Percentiles rank a stretch among this genome's conserved stretches.
These are phyloP conservation scores for Dorcoceras hygrometricum DNA, from an alignment of 257 asterid species.

Conservation along the genomic window DNA sequence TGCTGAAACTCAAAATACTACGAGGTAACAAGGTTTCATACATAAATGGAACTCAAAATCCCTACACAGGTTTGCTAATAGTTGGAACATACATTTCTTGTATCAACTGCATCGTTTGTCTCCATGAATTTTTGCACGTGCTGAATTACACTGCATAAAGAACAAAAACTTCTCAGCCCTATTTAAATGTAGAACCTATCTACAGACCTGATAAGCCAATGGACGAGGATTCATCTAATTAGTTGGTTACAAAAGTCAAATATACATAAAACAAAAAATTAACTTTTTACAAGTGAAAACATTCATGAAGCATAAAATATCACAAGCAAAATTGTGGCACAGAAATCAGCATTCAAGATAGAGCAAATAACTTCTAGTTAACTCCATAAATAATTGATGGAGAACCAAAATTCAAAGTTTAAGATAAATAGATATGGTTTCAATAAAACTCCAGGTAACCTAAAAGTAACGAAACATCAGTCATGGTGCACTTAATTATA, in stretches of 20 bases:
- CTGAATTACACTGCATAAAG: conserved; percentile 74
- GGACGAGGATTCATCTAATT: not conserved
- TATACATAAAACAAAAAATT: not conserved
- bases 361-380: not conserved
- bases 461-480: conserved; percentile 17
- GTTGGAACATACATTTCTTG: conserved; percentile 66
- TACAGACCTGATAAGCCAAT: not conserved
- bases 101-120: conserved; percentile 63
- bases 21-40: conserved; percentile 7
- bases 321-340: conserved; percentile 9
- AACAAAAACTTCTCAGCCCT: conserved; percentile 25
- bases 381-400: conserved; percentile 6
- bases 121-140: conserved; percentile 85
- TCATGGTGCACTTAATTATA: not conserved
- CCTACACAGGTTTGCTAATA: conserved; percentile 23
- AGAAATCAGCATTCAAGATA: not conserved
- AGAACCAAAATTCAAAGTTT: not conserved
- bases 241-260: not conserved
- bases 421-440: not conserved
- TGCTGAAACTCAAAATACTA: conserved; percentile 7
- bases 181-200: not conserved
- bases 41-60: conserved; percentile 14
- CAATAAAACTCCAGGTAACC: conserved; percentile 19
- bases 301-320: conserved; percentile 4
- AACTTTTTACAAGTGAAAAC: not conserved